Evolutionary conservation across 345 rosid genomes (phyloP).

Genomic region (Moricandia arvensis): DNA sequence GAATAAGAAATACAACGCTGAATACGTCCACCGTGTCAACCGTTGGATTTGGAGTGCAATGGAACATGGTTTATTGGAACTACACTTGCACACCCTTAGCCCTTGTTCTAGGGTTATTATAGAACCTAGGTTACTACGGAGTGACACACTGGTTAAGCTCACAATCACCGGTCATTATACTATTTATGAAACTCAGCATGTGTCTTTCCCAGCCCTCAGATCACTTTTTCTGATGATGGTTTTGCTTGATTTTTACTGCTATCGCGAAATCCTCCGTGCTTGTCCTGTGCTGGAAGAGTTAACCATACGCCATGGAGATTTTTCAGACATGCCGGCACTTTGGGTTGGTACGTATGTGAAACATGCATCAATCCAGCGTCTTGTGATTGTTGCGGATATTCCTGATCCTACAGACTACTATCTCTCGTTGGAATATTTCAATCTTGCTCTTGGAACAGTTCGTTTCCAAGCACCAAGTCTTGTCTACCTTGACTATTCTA

Average conservation of each 20-base stretch:
- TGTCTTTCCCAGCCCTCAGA: background rate
- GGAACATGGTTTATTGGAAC: background rate
- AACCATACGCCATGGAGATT: background rate
- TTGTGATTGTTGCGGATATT: background rate
- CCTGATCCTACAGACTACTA: background rate
- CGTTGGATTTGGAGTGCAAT: background rate
- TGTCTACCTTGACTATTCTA: background rate
- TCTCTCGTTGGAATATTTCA: background rate
- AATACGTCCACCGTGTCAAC: background rate
- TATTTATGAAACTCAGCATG: too few relatives aligned
- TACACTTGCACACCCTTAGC: background rate
- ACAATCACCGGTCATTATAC: background rate
- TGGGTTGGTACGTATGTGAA: background rate
- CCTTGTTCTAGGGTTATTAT: background rate
- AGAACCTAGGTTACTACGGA: background rate
- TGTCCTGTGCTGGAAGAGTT: background rate
- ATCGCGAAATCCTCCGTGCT: background rate
- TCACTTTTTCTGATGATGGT: background rate
- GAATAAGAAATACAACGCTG: background rate
- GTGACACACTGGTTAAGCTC: background rate
- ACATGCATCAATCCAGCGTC: background rate
- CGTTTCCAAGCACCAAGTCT: background rate
- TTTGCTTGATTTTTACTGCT: background rate
- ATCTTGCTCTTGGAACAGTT: too few relatives aligned
- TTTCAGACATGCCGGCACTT: background rate